A percentile compares a stretch with the other conserved stretches of the same genome.
These are phyloP conservation scores for Fraxinus anomala DNA, from an alignment of 257 asterid genomes.

Conservation along the genomic window DNA sequence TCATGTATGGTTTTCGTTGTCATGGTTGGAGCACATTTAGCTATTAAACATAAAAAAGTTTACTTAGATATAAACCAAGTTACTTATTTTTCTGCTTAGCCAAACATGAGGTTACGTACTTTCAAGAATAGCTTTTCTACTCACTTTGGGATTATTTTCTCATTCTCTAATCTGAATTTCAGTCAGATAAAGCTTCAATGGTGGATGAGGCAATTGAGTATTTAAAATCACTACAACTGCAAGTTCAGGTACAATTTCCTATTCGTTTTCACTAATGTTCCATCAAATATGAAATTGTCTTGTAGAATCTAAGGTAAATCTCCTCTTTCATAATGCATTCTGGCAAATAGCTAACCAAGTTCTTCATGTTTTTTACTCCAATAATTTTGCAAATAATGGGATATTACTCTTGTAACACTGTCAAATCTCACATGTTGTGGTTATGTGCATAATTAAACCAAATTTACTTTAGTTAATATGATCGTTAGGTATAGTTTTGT, in stretches of 20 bases:
- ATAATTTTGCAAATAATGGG: background rate
- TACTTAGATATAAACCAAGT: background rate
- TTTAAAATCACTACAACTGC: slow-evolving; percentile 75
- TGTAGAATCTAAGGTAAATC: background rate
- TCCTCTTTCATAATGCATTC: background rate
- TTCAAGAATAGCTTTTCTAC: background rate
- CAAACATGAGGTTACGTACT: background rate
- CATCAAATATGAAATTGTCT: background rate
- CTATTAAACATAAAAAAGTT: background rate
- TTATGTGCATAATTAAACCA: too few species aligned
- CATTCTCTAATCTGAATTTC: slow-evolving; percentile 27
- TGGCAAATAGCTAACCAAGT: background rate
- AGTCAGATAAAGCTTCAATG: slow-evolving; percentile 90
- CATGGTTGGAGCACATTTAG: background rate
- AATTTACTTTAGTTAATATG: background rate
- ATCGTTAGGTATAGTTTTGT: background rate
- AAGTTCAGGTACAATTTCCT: slow-evolving; percentile 65
- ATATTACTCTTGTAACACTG: background rate
- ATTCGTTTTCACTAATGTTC: background rate
- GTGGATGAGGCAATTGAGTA: slow-evolving; percentile 85
- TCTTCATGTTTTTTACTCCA: background rate
- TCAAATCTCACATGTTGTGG: background rate
- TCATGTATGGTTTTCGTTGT: background rate
- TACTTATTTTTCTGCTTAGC: background rate
- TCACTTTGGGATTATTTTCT: background rate